These are phyloP conservation scores for Centrapalus pauciflorus DNA, from an alignment of 129 eudicot genomes.

Conservation along the genomic window DNA sequence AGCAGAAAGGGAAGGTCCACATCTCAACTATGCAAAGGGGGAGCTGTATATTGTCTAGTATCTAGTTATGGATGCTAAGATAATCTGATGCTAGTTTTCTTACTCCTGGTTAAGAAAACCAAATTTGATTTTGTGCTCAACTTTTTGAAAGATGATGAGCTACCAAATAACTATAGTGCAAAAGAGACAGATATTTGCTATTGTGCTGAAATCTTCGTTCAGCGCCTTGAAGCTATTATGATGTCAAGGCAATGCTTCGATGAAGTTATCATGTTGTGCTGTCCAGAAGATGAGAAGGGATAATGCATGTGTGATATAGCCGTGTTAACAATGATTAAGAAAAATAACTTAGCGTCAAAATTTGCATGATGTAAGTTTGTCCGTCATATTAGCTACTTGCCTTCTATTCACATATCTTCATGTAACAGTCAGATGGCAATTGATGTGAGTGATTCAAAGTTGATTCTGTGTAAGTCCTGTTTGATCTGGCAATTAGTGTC, in stretches of 20 bases:
- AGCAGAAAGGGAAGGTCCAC: neutral
- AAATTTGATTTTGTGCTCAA: neutral
- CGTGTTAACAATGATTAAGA: neutral
- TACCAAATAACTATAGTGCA: neutral
- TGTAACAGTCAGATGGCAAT: neutral
- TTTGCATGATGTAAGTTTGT: neutral
- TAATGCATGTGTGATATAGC: neutral
- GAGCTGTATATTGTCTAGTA: no score
- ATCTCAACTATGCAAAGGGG: neutral
- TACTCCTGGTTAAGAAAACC: neutral
- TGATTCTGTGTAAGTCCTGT: neutral
- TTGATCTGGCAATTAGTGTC: neutral
- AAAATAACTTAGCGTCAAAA: neutral
- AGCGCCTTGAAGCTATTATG: neutral
- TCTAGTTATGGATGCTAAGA: no score
- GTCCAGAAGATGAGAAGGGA: neutral
- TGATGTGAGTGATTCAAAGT: neutral
- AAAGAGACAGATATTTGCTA: neutral
- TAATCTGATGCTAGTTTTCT: neutral
- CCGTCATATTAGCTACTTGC: neutral
- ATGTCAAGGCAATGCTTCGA: neutral
- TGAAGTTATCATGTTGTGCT: neutral
- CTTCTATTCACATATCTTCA: neutral
- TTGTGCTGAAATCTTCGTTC: neutral
- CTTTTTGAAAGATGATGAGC: neutral